Conservation (phyloP, 768 basidiomycete species). For the Cystofilobasidium capitatum region DNA sequence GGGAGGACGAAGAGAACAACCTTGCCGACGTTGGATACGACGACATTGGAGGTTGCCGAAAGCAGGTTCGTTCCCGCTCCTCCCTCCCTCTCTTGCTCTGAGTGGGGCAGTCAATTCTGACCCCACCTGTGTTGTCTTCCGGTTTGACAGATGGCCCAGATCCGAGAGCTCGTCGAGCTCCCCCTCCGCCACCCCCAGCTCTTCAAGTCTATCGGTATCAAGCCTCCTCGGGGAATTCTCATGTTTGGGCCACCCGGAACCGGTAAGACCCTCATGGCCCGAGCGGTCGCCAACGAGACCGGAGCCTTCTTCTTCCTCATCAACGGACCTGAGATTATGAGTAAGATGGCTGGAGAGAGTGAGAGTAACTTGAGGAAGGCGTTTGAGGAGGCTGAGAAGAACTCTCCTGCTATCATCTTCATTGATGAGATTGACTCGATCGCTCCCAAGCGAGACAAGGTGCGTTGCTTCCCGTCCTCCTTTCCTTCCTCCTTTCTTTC, state of each 20-base stretch:
- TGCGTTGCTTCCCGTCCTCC: conserved; percentile 34
- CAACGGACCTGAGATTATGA: conserved; percentile 99
- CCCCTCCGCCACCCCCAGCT: conserved; percentile 97
- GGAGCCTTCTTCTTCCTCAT: conserved; percentile 99
- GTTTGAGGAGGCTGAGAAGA: conserved; percentile 99
- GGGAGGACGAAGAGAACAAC: conserved; percentile 96
- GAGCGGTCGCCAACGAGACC: conserved; percentile 98
- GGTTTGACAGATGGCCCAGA: conserved; percentile 39
- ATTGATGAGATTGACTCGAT: conserved; percentile 99
- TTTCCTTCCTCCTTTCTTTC: background rate
- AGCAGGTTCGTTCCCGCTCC: conserved; percentile 50
- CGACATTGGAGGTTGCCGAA: conserved; percentile 97
- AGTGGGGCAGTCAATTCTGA: background rate
- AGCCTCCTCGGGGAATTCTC: conserved; percentile 95
- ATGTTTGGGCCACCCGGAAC: conserved; percentile 99
- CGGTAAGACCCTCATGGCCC: conserved; percentile 98
- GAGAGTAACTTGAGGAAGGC: conserved; percentile 97
- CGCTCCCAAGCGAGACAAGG: conserved; percentile 99
- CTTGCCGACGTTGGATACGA: conserved; percentile 96
- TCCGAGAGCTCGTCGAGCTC: conserved; percentile 96
- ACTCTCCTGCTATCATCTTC: conserved; percentile 98
- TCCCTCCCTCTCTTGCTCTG: background rate
- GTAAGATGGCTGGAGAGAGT: conserved; percentile 98
- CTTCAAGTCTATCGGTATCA: conserved; percentile 99
- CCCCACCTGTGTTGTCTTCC: background rate